Evolutionary conservation across 768 basidiomycete species (phyloP), one percentile per base, ranked within the genome.

Genomic region (Pleurotus citrinopileatus): DNA sequence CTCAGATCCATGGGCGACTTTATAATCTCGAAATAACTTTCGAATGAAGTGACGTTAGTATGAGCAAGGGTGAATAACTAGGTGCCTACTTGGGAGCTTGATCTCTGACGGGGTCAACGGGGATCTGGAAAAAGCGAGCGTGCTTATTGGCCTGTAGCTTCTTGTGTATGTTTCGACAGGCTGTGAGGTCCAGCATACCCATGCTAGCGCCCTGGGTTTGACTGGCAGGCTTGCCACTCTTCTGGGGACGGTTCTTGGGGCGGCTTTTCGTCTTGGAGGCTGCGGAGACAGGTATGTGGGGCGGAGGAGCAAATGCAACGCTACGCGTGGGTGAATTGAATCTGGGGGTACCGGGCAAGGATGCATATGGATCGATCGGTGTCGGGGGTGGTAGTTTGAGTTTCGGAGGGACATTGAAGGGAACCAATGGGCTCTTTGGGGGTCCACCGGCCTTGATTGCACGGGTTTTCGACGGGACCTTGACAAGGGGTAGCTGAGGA

Each of bases 51-150:
- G 43, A 40, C 54, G 60, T 50, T 40, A 36, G 20, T 12, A n/a
- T n/a, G n/a, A n/a, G n/a, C n/a, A n/a, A n/a, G n/a, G n/a, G n/a
- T n/a, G n/a, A n/a, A n/a, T n/a, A n/a, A n/a, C 3, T 20, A 17
- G 3, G 20, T 25, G 5, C 17, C 25, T 66, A 96, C 91, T 89
- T 89, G 15, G 91, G 91, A 8, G 93, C 94, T 62, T 83, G 80
- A 62, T 97, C 94, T 59, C 93, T 79, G 37, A 96, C 82, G n/a
- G 94, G 94, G 70, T 97, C 94, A n/a, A 98, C 96, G 27, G 96
- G 93, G 55, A 89, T 84, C 37, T 86, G 73, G 70, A 98, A 98
- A 51, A 89, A 62, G 23, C 70, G 66, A 3, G 89, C 85, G 56
- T 81, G 83, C 67, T 90, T 94, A 67, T 93, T 80, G 22, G 79